Base-by-base conservation (phyloP, 345 rosid species). In the Citrus sp. region DNA sequence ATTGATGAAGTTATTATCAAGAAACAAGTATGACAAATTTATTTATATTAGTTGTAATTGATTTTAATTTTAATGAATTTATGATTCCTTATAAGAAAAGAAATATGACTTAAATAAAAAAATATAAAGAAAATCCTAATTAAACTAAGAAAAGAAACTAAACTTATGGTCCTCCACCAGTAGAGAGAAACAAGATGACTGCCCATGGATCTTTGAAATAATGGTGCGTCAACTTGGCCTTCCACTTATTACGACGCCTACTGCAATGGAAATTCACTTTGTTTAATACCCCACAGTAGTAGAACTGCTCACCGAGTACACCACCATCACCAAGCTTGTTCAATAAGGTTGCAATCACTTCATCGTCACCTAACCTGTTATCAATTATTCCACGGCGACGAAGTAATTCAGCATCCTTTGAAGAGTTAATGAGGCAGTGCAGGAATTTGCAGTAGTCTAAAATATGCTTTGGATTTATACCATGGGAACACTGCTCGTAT, bases 151-250 rank as follows among this genome's bases (percentile, higher is more conserved):
- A 61, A 82, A 40, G 2, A 56, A 46, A 46, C 13, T 3, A 13
- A 46, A 46, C 4, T 46, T 46, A 46, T 46, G 51, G 18, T 13
- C 51, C 9, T 13, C 51, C 6, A 30, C 42, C 18, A 3, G 77
- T 79, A 42, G 85, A 81, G 5, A 78, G 28, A 6, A 82, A 21
- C 0, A 77, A 78, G 9, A 82, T 42, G 16, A 62, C 0, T n/a
- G 82, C 46, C 85, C 85, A 78, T 1, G 82, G 85, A 70, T 38
- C 42, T 32, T 82, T 63, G 28, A 78, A 82, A 56, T 82, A 78
- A 9, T 74, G 38, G 9, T 2, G 76, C 40, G 72, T 64, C n/a
- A 78, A 30, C 2, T 34, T 75, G 1, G 70, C 86, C 46, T 49
- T 51, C 86, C 86, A 67, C 24, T 14, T 22, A 34, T 83, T 61